These are phyloP conservation scores for Orbilia ellipsospora DNA, from an alignment of 2,329 filamentous ascomycete genomes.

Conservation along the genomic window DNA sequence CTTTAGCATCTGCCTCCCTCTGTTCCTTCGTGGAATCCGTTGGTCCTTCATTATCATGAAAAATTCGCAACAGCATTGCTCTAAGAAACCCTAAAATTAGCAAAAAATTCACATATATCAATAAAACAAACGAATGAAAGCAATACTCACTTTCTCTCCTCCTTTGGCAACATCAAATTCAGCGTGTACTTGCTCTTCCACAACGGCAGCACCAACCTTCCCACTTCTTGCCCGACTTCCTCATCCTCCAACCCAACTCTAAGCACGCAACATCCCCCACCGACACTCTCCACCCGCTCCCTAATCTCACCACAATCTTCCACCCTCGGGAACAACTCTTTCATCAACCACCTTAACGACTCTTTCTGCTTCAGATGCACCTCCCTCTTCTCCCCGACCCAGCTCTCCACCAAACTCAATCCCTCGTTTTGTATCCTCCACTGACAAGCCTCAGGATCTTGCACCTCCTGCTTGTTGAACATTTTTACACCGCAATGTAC, in stretches of 20 bases:
- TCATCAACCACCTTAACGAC: slow-evolving; percentile 82
- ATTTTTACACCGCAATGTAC: slow-evolving; percentile 97
- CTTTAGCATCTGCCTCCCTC: slow-evolving; percentile 63
- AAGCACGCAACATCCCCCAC: slow-evolving; percentile 92
- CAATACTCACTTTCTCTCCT: slow-evolving; percentile 73
- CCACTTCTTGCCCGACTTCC: slow-evolving; percentile 64
- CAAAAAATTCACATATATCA: not conserved
- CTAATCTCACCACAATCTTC: slow-evolving; percentile 84
- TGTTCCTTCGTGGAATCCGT: slow-evolving; percentile 75
- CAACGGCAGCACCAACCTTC: slow-evolving; percentile 83
- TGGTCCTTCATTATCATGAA: slow-evolving; percentile 86
- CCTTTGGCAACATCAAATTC: slow-evolving; percentile 98
- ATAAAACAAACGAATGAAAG: not conserved
- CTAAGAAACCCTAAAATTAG: slow-evolving; percentile 59
- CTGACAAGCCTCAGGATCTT: slow-evolving; percentile 83
- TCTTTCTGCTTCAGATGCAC: slow-evolving; percentile 79
- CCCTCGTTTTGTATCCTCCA: slow-evolving; percentile 98
- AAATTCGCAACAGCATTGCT: slow-evolving; percentile 90
- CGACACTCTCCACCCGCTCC: slow-evolving; percentile 79
- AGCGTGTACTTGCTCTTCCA: slow-evolving; percentile 93
- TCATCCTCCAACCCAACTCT: slow-evolving; percentile 79
- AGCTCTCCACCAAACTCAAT: slow-evolving; percentile 88
- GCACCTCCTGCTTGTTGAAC: slow-evolving; percentile 97
- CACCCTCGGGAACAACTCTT: slow-evolving; percentile 97
- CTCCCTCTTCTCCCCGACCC: slow-evolving; percentile 81